Base-by-base conservation (phyloP, 306 rosid species). In the Carpinus viminea region DNA sequence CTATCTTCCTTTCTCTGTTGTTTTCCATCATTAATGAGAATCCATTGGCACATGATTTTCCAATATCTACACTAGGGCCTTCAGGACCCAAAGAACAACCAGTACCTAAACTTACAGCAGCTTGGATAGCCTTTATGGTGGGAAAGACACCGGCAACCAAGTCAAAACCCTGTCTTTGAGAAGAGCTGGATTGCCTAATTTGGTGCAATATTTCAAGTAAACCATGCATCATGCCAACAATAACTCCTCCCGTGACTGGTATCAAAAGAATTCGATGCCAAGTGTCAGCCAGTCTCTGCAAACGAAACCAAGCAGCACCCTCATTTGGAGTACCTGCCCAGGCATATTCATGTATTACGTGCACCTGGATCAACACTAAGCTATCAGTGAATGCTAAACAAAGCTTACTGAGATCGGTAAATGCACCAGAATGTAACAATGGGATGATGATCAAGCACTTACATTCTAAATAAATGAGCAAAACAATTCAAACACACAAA, bases 1-100 rank as follows among this genome's bases (percentile, higher is more conserved):
- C 99, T 76, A 91, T 93, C 86, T 74, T 87, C 87, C 93, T 90
- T 84, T 93, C 97, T 80, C 96, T 86, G 80, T 93, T 93, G 87
- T 91, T 93, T 83, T 93, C 99, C 98, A 95, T 95, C 94, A 91
- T 86, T 55, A 90, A 70, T 21, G 97, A 95, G 89, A 95, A 93
- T 50, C 99, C 98, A 13, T 91, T 81, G 78, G 99, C 99, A 83
- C 97, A 93, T 12, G 99, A 95, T 88, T 90, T 91, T 74, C 99
- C 99, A 74, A 95, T 95, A 86, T 95, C 99, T 47, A 95, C 98
- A 74, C 99, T 95, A 47, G 99, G 99, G 65, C 99, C 99, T 88
- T 95, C 98, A 45, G 99, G 99, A 83, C 99, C 99, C 90, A 95
- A 88, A 41, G 99, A 95, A 85, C 99, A 89, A 66, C 99, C 99